phyloP scores from a whole-genome alignment of 495 filamentous ascomycete species.

The Hyaloscypha bicolor region DNA sequence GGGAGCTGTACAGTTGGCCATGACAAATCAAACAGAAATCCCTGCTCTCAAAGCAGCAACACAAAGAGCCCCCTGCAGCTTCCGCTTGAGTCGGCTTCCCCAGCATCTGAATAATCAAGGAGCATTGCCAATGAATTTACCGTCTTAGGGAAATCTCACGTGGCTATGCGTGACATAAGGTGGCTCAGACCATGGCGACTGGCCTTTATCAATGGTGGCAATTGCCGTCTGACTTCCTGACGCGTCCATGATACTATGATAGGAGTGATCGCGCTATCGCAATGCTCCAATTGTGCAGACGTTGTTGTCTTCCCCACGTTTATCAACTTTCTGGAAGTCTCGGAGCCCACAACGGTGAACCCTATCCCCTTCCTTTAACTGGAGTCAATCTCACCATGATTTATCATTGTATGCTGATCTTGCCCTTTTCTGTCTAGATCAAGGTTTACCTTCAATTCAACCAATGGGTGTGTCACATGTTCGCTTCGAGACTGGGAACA shows the following conservation, averaged over 20 bases:
- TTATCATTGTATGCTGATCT: not conserved
- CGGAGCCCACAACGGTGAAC: not conserved
- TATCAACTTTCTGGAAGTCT: not conserved
- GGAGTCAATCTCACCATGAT: not conserved
- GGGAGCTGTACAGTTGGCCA: no score
- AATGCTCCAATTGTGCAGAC: not conserved
- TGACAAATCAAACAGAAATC: no score
- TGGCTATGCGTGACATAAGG: not conserved
- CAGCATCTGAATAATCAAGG: not conserved
- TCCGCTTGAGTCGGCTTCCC: not conserved
- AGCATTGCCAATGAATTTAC: not conserved
- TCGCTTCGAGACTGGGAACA: not conserved
- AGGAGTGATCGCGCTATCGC: not conserved
- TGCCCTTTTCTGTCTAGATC: constrained; percentile 1
- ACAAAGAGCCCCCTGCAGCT: not conserved
- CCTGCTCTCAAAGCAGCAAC: no score
- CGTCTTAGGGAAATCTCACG: not conserved
- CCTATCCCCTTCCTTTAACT: not conserved
- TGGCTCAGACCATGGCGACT: not conserved
- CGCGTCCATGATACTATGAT: not conserved
- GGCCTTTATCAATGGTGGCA: not conserved
- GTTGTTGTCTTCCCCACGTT: not conserved
- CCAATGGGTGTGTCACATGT: not conserved
- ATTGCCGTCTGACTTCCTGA: not conserved
- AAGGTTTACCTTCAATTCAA: not conserved